These are phyloP conservation scores for Hondaea fermentalgiana DNA, from an alignment of 108 stramenopile species.

Conservation along the genomic window DNA sequence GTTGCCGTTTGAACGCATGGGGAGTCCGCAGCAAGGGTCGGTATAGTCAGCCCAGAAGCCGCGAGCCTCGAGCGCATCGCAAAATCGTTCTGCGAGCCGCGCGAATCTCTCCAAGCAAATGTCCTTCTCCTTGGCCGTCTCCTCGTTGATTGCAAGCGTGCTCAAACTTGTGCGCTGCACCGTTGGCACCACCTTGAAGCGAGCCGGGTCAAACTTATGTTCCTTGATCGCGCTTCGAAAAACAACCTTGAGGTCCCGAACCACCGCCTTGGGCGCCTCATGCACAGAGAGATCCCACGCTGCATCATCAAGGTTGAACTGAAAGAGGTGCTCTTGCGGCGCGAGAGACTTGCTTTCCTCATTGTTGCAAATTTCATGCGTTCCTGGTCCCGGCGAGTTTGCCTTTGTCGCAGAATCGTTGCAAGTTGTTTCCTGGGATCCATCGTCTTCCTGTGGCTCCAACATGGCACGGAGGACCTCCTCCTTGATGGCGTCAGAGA, in stretches of 20 bases:
- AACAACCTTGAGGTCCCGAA: not conserved
- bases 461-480: not conserved
- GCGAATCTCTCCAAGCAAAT: not conserved
- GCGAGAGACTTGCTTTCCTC: not conserved
- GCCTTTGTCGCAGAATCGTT: not conserved
- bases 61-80: not conserved
- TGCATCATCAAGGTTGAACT: not conserved
- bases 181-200: not conserved
- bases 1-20: not conserved
- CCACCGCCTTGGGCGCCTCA: not conserved
- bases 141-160: not conserved
- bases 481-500: not conserved
- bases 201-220: not conserved
- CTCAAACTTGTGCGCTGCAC: not conserved
- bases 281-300: not conserved
- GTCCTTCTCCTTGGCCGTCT: not conserved
- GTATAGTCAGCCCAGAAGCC: not conserved
- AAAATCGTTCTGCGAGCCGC: not conserved
- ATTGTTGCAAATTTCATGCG: not conserved
- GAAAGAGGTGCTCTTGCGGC: not conserved
- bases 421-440: not conserved
- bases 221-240: not conserved
- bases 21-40: not conserved
- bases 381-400: not conserved
- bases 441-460: not conserved